Evolutionary conservation across 768 basidiomycete genomes (phyloP), one percentile per base, ranked within the genome.

Genomic region (Collybia sp.): DNA sequence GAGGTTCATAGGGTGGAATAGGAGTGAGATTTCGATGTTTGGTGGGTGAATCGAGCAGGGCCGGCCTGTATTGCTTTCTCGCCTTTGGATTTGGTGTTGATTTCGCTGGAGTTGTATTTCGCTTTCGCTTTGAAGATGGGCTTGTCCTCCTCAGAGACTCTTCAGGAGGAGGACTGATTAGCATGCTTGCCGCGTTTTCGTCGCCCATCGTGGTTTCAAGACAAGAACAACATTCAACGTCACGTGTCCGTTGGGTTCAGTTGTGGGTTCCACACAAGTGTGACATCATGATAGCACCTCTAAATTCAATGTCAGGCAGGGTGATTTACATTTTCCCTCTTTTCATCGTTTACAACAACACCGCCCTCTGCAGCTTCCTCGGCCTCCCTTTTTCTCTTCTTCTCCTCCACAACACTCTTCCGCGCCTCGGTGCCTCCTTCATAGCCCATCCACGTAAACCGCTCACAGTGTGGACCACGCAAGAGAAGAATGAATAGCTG

Each of bases 141-240:
- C 37, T 25, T n/a, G n/a, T n/a, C n/a, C 57, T 53, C 44, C 64
- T 52, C 8, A 80, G 58, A 1, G 63, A 65, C 51, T 84, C 82
- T 52, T 84, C 82, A 1, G 82, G 82, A 2, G 82, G 82, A 1
- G 81, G 82, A 52, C 81, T 82, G 49, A 84, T 80, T 35, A 68
- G 57, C 33, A 34, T 34, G 33, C 33, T 10, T 34, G 33, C 50
- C 66, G 62, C 47, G 62, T 53, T n/a, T n/a, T n/a, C n/a, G n/a
- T n/a, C n/a, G n/a, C n/a, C n/a, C n/a, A n/a, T n/a, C n/a, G n/a
- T n/a, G n/a, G n/a, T n/a, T n/a, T n/a, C n/a, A n/a, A n/a, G n/a
- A n/a, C n/a, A n/a, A n/a, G n/a, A n/a, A n/a, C n/a, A n/a, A n/a
- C n/a, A n/a, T n/a, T n/a, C n/a, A n/a, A n/a, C n/a, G n/a, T n/a